Base-by-base conservation (phyloP, 345 rosid species). In the Brassica rapa region DNA sequence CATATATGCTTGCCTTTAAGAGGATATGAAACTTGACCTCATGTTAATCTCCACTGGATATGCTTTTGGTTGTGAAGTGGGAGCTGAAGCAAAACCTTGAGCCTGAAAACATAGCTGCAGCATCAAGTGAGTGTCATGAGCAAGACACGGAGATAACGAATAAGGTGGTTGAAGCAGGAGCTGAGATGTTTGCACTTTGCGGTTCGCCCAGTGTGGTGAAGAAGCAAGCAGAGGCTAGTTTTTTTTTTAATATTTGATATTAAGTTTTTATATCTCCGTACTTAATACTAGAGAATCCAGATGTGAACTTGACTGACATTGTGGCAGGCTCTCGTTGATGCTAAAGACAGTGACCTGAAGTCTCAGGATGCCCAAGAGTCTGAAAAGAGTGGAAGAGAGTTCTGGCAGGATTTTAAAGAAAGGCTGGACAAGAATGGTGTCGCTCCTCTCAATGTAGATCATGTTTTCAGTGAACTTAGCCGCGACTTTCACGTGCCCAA, bases 241-340 rank as follows among this genome's bases (percentile, higher is more conserved):
- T 61, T 60, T 37, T 29, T 30, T 9, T 9, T 9, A 62, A 25
- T 62, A 62, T 62, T 27, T 27, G 39, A 62, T 6, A 4, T 4
- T 25, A 16, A 11, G 33, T 24, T 24, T 62, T 16, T 30, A 2
- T 5, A 14, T 62, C 32, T 30, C 32, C 10, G 35, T 62, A 8
- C 39, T 29, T 29, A 29, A 32, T 6, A 32, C 24, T 64, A 15
- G 43, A 35, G 14, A 30, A 6, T 32, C 33, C 64, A 60, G 16
- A 15, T 15, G 29, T 35, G 69, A 11, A 21, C 10, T 65, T 65
- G 8, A 62, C 66, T 10, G 29, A 41, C 88, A 67, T 74, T 85
- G 82, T 91, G 87, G 83, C 86, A 86, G 77, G 74, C 74, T 56
- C 82, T 73, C 75, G 74, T 74, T 53, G 84, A 75, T 73, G 86